Evolutionary conservation across 768 basidiomycete genomes (phyloP).

Genomic region (Chalciporus sphaerocephalus): DNA sequence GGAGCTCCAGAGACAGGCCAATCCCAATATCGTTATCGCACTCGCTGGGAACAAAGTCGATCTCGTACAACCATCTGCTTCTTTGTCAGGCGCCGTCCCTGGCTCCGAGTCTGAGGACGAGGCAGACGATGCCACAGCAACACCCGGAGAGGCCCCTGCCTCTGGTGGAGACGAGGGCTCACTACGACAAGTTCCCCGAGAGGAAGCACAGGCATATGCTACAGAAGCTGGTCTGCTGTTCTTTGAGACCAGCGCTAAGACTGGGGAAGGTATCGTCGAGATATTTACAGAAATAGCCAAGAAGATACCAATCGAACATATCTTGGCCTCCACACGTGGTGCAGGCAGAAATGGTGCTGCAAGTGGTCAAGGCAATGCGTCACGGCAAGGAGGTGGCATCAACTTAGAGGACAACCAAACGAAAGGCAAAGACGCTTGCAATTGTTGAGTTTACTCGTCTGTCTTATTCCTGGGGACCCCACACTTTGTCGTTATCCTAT

Average conservation of each 20-base stretch:
- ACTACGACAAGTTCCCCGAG: slow-evolving; percentile 83
- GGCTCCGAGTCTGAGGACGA: slow-evolving; percentile 79
- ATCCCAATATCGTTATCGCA: slow-evolving; percentile 98
- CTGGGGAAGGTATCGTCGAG: slow-evolving; percentile 91
- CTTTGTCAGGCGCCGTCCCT: slow-evolving; percentile 44
- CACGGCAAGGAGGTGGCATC: slow-evolving; percentile 53
- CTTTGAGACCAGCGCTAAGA: slow-evolving; percentile 98
- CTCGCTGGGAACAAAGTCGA: slow-evolving; percentile 98
- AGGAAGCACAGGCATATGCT: slow-evolving; percentile 96
- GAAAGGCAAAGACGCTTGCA: slow-evolving; percentile 75
- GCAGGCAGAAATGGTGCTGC: slow-evolving; percentile 58
- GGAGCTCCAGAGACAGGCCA: slow-evolving; percentile 97
- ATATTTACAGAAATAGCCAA: slow-evolving; percentile 96
- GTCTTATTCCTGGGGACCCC: slow-evolving; percentile 12
- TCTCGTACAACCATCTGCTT: slow-evolving; percentile 66
- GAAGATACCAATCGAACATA: slow-evolving; percentile 91
- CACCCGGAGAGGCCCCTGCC: slow-evolving; percentile 66
- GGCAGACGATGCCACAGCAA: slow-evolving; percentile 87
- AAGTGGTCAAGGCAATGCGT: slow-evolving; percentile 47
- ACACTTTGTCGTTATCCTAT: slow-evolving; percentile 17
- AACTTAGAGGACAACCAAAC: slow-evolving; percentile 64
- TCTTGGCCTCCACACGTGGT: slow-evolving; percentile 76
- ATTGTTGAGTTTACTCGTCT: slow-evolving; percentile 50
- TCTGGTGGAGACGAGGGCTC: slow-evolving; percentile 57
- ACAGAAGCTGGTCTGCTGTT: slow-evolving; percentile 91